Evolutionary conservation across 495 filamentous ascomycete genomes (phyloP).

Genomic region (Xylaria longipes): DNA sequence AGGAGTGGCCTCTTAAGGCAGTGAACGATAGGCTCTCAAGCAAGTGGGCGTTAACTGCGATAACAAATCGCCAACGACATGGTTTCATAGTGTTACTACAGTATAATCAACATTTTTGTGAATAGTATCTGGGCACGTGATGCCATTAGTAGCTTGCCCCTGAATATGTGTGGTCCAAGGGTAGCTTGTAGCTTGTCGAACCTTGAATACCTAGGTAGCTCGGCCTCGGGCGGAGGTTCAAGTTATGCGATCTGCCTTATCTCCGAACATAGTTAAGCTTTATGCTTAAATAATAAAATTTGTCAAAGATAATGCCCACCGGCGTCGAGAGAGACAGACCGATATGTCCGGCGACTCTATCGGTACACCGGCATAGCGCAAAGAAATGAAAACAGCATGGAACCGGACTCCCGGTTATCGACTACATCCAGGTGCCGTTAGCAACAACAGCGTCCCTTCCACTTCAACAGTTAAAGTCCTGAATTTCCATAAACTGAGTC

Average conservation of each 20-base stretch:
- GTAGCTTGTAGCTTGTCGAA: neutral
- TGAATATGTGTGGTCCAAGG: neutral
- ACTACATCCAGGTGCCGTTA: too few species aligned
- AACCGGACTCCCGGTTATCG: neutral
- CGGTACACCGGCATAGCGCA: slow-evolving; percentile 13
- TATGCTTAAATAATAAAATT: neutral
- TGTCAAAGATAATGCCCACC: slow-evolving; percentile 54
- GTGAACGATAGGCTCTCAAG: neutral
- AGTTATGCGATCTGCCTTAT: neutral
- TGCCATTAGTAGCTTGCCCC: neutral
- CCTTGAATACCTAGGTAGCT: neutral
- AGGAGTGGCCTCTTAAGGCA: neutral
- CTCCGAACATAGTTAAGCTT: neutral
- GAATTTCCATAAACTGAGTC: too few species aligned
- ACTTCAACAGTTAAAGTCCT: too few species aligned
- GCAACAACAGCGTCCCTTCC: too few species aligned
- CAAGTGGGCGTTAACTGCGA: neutral
- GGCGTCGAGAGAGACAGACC: slow-evolving; percentile 32
- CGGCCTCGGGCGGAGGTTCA: neutral
- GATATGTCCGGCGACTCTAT: neutral
- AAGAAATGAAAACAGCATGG: neutral
- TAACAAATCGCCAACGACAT: neutral
- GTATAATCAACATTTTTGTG: slow-evolving; percentile 7
- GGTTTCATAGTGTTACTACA: slow-evolving; percentile 16
- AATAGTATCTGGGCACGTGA: neutral